These are phyloP conservation scores for Colletotrichum magnum DNA, from an alignment of 2,329 filamentous ascomycete species.

Conservation along the genomic window DNA sequence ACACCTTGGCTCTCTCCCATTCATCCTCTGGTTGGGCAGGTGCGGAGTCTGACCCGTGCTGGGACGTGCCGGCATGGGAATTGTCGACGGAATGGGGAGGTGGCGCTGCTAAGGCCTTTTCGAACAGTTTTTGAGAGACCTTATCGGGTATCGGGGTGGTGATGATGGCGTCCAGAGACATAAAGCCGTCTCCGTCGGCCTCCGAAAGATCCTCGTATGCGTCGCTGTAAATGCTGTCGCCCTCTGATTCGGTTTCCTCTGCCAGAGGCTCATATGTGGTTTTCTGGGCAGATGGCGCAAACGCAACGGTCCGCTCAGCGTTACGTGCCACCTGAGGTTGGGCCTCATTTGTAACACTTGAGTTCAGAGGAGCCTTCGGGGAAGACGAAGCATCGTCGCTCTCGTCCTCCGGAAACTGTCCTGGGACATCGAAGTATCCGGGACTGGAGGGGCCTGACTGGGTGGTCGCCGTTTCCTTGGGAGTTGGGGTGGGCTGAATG, in stretches of 20 bases:
- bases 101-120: constrained; percentile 25
- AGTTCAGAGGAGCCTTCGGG: constrained; percentile 17
- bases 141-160: constrained; percentile 43
- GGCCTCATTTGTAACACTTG: not conserved
- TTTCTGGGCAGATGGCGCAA: constrained; percentile 14
- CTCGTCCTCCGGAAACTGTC: constrained; percentile 68
- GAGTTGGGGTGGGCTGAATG: constrained; percentile 59
- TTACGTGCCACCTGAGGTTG: not conserved
- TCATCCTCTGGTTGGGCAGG: constrained; percentile 55
- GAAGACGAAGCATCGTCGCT: constrained; percentile 42
- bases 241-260: constrained; percentile 62
- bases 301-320: constrained; percentile 1
- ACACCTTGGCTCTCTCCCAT: constrained; percentile 78
- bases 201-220: constrained; percentile 82
- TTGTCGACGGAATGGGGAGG: constrained; percentile 7
- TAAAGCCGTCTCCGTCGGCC: constrained; percentile 75
- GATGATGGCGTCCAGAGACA: constrained; percentile 79
- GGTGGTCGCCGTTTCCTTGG: constrained; percentile 34
- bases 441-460: constrained; percentile 39
- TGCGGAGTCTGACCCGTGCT: not conserved
- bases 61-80: not conserved
- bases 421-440: constrained; percentile 68
- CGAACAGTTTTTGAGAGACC: constrained; percentile 34
- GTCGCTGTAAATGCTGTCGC: constrained; percentile 78
- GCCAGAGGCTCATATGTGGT: constrained; percentile 16